Evolutionary conservation across 371 early-diverging fungal species (phyloP), one percentile per base, ranked within the genome.

Genomic region (Mucor indicus): DNA sequence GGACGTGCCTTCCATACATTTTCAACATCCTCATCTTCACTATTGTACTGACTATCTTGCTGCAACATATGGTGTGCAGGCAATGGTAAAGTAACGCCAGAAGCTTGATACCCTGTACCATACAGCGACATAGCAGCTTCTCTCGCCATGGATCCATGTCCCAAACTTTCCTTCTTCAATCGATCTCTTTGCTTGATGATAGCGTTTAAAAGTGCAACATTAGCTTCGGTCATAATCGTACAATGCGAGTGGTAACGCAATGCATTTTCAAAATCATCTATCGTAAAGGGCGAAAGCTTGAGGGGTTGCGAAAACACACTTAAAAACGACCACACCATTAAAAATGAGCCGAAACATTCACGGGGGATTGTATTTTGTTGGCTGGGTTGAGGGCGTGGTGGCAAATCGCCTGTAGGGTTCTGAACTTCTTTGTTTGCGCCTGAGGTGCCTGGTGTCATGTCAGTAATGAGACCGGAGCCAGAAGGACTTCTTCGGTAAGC

Each of bases 231-330:
- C 30, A 69, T 32, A 13, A 76, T 44, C 13, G 57, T 51, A 1
- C 62, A 57, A 20, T 48, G 46, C 2, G 44, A 38, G 3, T 61
- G 39, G 20, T 56, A 48, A 10, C 48, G 62, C 4, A 76, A 40
- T 4, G 76, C 61, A 35, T 44, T 52, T 51, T 76, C 76, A 33
- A 76, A 72, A 38, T 76, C 76, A 35, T 72, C 70, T n/a, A 76
- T 48, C 11, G 39, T 48, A 31, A 76, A 76, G 1, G 76, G 72
- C 12, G 57, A 57, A 15, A 76, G 40, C 23, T 53, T 55, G 4
- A 76, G 49, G 1, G 72, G 62, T 7, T 54, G 54, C 12, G 76
- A 52, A 58, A 72, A 76, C 7, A 67, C 62, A 16, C 59, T 66
- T 17, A 76, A 47, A 24, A 76, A 76, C 8, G 62, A 58, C 70